These are phyloP conservation scores for Inosperma sp. DNA, from an alignment of 768 basidiomycete species.

Conservation along the genomic window DNA sequence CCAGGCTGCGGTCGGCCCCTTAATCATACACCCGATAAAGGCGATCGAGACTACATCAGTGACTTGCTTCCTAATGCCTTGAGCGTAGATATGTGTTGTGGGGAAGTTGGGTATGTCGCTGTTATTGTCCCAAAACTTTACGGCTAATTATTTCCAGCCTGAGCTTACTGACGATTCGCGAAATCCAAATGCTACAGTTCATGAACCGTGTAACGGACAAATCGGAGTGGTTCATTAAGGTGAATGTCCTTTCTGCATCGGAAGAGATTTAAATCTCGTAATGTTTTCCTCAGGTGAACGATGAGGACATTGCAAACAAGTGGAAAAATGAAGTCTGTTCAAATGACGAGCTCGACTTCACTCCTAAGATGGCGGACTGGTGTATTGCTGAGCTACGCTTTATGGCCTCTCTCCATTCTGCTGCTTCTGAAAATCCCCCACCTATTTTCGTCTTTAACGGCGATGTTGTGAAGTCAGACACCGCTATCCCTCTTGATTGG, in stretches of 20 bases:
- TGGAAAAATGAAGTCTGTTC: slow-evolving; percentile 26
- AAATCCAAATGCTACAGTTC: slow-evolving; percentile 31
- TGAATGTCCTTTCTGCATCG: neutral
- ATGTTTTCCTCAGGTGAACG: slow-evolving; percentile 15
- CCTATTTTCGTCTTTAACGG: slow-evolving; percentile 24
- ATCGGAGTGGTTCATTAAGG: slow-evolving; percentile 31
- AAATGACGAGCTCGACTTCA: slow-evolving; percentile 17
- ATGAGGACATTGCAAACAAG: slow-evolving; percentile 20
- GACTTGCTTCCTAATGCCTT: slow-evolving; percentile 18
- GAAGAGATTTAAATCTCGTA: neutral
- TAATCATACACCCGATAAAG: slow-evolving; percentile 17
- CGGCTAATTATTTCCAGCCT: slow-evolving; percentile 18
- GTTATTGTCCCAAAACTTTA: neutral
- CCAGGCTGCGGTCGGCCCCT: slow-evolving; percentile 29
- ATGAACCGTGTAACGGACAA: slow-evolving; percentile 37
- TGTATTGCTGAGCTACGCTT: slow-evolving; percentile 28
- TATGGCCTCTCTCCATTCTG: slow-evolving; percentile 15
- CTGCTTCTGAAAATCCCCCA: slow-evolving; percentile 3
- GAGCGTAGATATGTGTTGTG: neutral
- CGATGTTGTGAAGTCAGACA: slow-evolving; percentile 32
- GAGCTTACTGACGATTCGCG: slow-evolving; percentile 25
- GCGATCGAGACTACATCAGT: slow-evolving; percentile 14
- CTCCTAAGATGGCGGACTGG: slow-evolving; percentile 23
- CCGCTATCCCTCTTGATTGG: slow-evolving; percentile 25
- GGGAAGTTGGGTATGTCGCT: slow-evolving; percentile 8